Evolutionary conservation across 495 filamentous ascomycete genomes (phyloP), one percentile per base, ranked within the genome.

Genomic region (Trichoderma gamsii): DNA sequence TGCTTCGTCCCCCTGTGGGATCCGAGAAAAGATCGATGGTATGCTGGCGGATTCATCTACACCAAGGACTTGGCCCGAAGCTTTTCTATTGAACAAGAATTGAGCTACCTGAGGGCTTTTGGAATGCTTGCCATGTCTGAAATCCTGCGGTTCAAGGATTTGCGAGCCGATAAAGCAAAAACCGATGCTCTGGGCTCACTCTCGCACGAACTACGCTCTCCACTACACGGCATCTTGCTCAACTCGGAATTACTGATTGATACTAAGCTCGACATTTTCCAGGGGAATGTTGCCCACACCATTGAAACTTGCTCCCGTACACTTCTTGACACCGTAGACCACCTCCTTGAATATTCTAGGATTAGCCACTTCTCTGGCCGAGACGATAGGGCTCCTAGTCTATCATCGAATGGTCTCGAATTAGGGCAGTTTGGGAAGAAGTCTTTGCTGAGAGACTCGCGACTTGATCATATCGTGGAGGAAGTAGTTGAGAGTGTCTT

Each of bases 141-240:
- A 69, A 81, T 89, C 1, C 80, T 82, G 0, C 82, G 84, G 23
- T 70, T 87, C 6, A 78, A 80, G 35, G 75, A 80, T 12, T 63
- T 79, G 43, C 76, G 75, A 7, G 76, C 77, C 16, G 76, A 75
- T 66, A 79, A 78, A 56, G 79, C 83, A 27, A 92, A 93, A 71
- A 83, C 85, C 1, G 88, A 89, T 68, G 87, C 92, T 67, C 86
- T 93, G 32, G 87, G 87, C 0, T 89, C 86, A 13, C 83, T 93
- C 41, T 90, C 86, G 41, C 92, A 96, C 73, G 92, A 96, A 73
- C 79, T 95, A 16, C 84, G 91, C 4, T 90, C 86, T 29, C 92
- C 92, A 1, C 76, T 96, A 6, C 90, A 92, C 70, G 90, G 90
- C 0, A 91, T 93, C 51, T 73, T 92, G 4, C 89, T 88, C 0